Percentiles rank a stretch among this genome's conserved stretches.
Conservation (phyloP, 2,329 filamentous ascomycete species). For the Fusarium napiforme region DNA sequence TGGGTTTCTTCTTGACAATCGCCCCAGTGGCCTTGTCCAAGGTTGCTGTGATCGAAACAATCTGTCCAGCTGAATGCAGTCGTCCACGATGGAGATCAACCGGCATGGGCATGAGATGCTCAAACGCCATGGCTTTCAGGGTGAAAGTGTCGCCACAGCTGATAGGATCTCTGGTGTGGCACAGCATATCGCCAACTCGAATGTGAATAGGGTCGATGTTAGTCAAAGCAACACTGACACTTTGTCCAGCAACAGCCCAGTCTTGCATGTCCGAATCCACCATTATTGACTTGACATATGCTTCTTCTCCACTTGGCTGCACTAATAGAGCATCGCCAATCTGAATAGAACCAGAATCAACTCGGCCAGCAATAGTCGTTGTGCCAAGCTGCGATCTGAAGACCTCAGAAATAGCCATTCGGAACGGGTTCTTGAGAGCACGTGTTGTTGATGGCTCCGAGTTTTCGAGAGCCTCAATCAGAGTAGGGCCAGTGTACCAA, state of each 20-base stretch:
- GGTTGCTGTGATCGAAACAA: constrained; percentile 76
- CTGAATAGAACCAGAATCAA: constrained; percentile 87
- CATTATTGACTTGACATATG: constrained; percentile 83
- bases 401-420: constrained; percentile 88
- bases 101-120: constrained; percentile 87
- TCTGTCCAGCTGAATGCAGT: constrained; percentile 79
- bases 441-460: constrained; percentile 75
- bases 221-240: constrained; percentile 82
- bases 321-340: constrained; percentile 82
- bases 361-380: constrained; percentile 84
- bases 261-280: constrained; percentile 78
- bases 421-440: constrained; percentile 80
- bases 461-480: constrained; percentile 87
- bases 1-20: constrained; percentile 84
- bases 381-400: constrained; percentile 85
- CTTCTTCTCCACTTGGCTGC: constrained; percentile 84
- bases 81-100: constrained; percentile 90
- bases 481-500: constrained; percentile 85
- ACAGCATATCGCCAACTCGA: constrained; percentile 87
- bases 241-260: constrained; percentile 94
- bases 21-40: constrained; percentile 83
- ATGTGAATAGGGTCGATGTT: constrained; percentile 89
- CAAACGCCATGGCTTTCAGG: constrained; percentile 88
- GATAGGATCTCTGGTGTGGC: constrained; percentile 74
- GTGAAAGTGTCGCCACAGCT: constrained; percentile 78